Conservation (phyloP, 805 yeast species). For the Isabelozyma heimii region DNA sequence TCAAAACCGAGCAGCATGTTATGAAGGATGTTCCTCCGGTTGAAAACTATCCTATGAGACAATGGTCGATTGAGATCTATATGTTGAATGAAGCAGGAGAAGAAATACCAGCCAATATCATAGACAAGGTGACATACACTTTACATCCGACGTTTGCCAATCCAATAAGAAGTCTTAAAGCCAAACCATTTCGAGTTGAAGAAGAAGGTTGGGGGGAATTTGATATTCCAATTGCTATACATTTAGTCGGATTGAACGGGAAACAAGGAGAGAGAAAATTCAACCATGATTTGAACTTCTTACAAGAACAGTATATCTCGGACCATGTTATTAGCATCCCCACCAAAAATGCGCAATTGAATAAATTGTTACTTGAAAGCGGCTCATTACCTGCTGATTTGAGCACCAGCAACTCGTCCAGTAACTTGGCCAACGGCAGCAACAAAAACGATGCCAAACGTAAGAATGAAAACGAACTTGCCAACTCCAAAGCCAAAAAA, state of each 20-base stretch:
- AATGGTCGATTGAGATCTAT: slow-evolving; percentile 80
- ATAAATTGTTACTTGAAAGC: slow-evolving; percentile 70
- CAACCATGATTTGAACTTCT: slow-evolving; percentile 86
- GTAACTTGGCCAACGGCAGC: slow-evolving; percentile 13
- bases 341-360: slow-evolving; percentile 64
- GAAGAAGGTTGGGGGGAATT: slow-evolving; percentile 99
- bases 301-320: slow-evolving; percentile 68
- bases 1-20: slow-evolving; percentile 82
- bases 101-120: slow-evolving; percentile 79
- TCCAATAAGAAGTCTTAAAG: slow-evolving; percentile 78
- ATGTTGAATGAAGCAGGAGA: slow-evolving; percentile 77
- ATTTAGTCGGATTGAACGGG: slow-evolving; percentile 59
- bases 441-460: slow-evolving; percentile 21
- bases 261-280: slow-evolving; percentile 86
- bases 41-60: slow-evolving; percentile 91
- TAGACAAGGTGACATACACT: slow-evolving; percentile 90
- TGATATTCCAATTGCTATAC: slow-evolving; percentile 77
- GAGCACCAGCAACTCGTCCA: slow-evolving; percentile 24
- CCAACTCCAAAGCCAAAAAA: slow-evolving; percentile 44
- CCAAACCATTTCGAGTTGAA: slow-evolving; percentile 80
- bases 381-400: slow-evolving; percentile 69
- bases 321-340: slow-evolving; percentile 81
- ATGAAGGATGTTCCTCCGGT: slow-evolving; percentile 79
- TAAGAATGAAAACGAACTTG: slow-evolving; percentile 21
- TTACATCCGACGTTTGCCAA: slow-evolving; percentile 93